A percentile compares a stretch with the other conserved stretches of the same genome.
Evolutionary conservation across 176 grass and related monocot genomes (phyloP).

Genomic region (Ensete glaucum): DNA sequence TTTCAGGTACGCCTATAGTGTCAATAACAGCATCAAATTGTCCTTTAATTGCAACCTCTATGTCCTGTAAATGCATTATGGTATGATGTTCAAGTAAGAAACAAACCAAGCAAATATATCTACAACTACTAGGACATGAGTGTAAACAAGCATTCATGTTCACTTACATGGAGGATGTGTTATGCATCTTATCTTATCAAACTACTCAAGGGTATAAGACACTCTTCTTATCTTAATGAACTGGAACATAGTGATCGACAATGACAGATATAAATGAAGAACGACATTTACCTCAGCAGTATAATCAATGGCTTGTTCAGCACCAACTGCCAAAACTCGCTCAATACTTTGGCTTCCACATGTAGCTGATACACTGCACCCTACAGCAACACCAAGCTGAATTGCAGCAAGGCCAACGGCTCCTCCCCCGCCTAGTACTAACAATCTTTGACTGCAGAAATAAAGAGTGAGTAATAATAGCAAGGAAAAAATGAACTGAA

Average conservation of each 20-base stretch:
- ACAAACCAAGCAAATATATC: not conserved
- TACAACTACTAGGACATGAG: no score
- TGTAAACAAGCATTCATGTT: no score
- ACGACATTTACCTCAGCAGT: conserved; percentile 46
- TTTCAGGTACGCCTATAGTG: conserved; percentile 86
- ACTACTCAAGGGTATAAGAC: not conserved
- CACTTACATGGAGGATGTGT: not conserved
- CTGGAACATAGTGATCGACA: not conserved
- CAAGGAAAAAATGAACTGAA: conserved; percentile 3
- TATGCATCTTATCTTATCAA: not conserved
- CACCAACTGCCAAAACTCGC: conserved; percentile 53
- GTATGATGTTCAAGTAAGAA: conserved; percentile 5
- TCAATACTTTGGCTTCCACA: conserved; percentile 79
- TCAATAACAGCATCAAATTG: conserved; percentile 91
- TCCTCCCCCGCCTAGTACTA: conserved; percentile 94
- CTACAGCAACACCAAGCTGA: conserved; percentile 67
- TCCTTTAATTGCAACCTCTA: conserved; percentile 55
- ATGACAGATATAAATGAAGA: conserved; percentile 5
- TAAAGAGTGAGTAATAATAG: conserved; percentile 7
- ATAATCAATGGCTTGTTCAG: conserved; percentile 93
- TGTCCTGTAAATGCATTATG: conserved; percentile 46
- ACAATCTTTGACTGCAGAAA: conserved; percentile 54
- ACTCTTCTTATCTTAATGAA: not conserved
- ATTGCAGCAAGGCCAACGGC: conserved; percentile 78
- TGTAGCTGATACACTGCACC: conserved; percentile 65